phyloP scores from a whole-genome alignment of 495 filamentous ascomycete genomes.

The Podospora tetraspora region DNA sequence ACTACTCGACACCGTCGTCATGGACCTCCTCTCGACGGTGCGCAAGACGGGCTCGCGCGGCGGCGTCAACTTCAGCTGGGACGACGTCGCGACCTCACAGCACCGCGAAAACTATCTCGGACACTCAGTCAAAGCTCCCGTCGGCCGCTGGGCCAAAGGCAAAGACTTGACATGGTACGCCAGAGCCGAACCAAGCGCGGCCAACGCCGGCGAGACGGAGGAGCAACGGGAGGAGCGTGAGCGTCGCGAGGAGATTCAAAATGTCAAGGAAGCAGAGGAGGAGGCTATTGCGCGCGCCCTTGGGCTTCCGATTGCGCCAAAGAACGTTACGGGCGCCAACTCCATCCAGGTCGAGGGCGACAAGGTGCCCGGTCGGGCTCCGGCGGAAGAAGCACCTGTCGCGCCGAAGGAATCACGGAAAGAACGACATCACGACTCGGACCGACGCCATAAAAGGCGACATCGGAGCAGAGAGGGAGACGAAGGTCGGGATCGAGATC shows the following conservation, averaged over 20 bases:
- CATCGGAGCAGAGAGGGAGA: conserved; percentile 30
- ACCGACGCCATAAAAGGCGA: conserved; percentile 33
- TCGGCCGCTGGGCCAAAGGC: conserved; percentile 93
- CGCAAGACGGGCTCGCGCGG: conserved; percentile 93
- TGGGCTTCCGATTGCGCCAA: conserved; percentile 63
- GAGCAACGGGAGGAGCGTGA: conserved; percentile 58
- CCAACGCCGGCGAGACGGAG: conserved; percentile 48
- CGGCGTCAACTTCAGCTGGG: conserved; percentile 93
- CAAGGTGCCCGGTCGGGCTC: conserved; percentile 19
- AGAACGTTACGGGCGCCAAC: conserved; percentile 47
- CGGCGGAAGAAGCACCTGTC: not conserved
- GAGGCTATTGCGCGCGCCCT: conserved; percentile 80
- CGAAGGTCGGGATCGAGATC: conserved; percentile 23
- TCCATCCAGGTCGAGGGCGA: conserved; percentile 35
- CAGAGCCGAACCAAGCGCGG: conserved; percentile 52
- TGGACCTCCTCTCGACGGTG: conserved; percentile 92
- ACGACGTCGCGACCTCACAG: conserved; percentile 77
- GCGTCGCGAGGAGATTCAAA: conserved; percentile 71
- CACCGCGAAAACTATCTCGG: conserved; percentile 98
- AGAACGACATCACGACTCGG: conserved; percentile 28
- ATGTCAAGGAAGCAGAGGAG: conserved; percentile 86
- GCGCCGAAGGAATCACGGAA: conserved; percentile 14
- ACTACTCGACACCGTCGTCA: conserved; percentile 30
- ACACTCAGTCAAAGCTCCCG: conserved; percentile 91
- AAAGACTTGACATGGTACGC: conserved; percentile 87